These are phyloP conservation scores for Nothomitra cinnamomea DNA, from an alignment of 2,329 filamentous ascomycete species.

Conservation along the genomic window DNA sequence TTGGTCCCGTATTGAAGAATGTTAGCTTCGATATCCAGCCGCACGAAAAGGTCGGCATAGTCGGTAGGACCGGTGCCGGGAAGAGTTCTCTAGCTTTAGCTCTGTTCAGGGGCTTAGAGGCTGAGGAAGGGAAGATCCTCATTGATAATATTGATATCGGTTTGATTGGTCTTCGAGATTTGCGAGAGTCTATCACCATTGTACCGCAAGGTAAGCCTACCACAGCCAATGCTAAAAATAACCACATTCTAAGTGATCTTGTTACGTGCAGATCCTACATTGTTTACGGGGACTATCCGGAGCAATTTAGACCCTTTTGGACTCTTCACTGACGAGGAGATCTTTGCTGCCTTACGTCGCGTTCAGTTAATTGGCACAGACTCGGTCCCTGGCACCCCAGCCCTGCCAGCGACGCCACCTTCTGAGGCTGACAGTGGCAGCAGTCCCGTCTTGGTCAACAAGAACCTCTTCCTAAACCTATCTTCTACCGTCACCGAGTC, in stretches of 20 bases:
- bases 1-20: constrained; percentile 70
- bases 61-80: constrained; percentile 85
- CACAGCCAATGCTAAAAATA: not conserved
- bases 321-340: constrained; percentile 74
- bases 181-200: constrained; percentile 89
- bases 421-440: constrained; percentile 9
- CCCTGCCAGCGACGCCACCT: constrained; percentile 9
- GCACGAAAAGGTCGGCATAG: constrained; percentile 86
- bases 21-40: constrained; percentile 76
- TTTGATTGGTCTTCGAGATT: constrained; percentile 75
- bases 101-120: constrained; percentile 84
- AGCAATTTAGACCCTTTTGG: constrained; percentile 88
- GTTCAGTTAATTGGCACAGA: constrained; percentile 65
- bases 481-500: constrained; percentile 73
- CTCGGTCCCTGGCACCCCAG: constrained; percentile 19
- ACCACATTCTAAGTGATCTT: not conserved
- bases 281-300: constrained; percentile 84
- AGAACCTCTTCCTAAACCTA: constrained; percentile 85
- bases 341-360: constrained; percentile 70
- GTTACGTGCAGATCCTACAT: constrained; percentile 53
- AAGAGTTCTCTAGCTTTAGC: constrained; percentile 92
- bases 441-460: constrained; percentile 49
- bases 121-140: constrained; percentile 73
- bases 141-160: constrained; percentile 88
- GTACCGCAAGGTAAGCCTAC: constrained; percentile 52